These are phyloP conservation scores for Cyclospora cayetanensis DNA, from an alignment of 169 alveolate genomes.

Conservation along the genomic window DNA sequence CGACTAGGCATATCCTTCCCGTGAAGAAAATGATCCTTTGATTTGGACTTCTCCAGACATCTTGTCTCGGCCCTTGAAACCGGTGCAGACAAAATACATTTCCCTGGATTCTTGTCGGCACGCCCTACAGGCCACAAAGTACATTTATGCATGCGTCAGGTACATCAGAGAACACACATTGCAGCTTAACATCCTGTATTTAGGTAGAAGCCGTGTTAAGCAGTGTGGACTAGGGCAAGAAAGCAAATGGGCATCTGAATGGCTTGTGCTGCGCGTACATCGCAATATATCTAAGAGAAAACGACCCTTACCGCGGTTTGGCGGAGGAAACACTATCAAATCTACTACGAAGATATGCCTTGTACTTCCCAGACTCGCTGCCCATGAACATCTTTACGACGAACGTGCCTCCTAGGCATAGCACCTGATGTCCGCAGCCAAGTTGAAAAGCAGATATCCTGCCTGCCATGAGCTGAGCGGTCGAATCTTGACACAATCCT, in stretches of 20 bases:
- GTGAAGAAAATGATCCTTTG: conserved; percentile 70
- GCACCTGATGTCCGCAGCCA: conserved; percentile 37
- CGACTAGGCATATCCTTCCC: conserved; percentile 63
- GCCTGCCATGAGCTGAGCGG: neutral
- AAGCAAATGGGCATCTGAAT: too few relatives aligned
- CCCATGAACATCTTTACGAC: conserved; percentile 74
- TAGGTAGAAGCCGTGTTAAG: too few relatives aligned
- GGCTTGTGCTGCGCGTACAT: too few relatives aligned
- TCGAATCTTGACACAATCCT: neutral
- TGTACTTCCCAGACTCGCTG: conserved; percentile 69
- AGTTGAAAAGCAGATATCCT: neutral
- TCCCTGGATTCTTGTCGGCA: conserved; percentile 74
- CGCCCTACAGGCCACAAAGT: conserved; percentile 49
- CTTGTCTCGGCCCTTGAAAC: conserved; percentile 69
- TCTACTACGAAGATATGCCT: conserved; percentile 66
- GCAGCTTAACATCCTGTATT: too few relatives aligned
- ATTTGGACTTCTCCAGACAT: conserved; percentile 69
- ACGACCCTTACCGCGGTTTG: conserved; percentile 70
- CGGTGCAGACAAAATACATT: conserved; percentile 74
- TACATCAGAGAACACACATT: too few relatives aligned
- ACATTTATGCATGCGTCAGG: neutral
- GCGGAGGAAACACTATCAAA: conserved; percentile 69
- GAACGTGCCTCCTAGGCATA: conserved; percentile 67
- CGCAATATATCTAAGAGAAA: too few relatives aligned
- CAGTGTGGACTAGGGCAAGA: too few relatives aligned